Conservation (phyloP, 139 green algal species). For the Chlamydomonas incerta region DNA sequence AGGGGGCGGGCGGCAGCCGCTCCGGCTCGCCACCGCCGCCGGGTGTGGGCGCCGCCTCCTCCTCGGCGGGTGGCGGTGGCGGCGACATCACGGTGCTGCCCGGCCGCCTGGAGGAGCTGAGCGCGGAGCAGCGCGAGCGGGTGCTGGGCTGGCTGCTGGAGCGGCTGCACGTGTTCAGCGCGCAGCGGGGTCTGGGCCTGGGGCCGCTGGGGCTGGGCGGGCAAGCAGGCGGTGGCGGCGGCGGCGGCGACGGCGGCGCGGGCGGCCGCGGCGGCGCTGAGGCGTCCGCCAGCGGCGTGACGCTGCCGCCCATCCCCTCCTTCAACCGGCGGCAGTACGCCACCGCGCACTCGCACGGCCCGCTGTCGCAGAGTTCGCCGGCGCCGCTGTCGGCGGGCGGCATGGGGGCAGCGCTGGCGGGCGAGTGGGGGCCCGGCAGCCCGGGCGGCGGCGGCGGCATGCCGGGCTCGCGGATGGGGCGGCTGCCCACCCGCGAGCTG, state of each 20-base stretch:
- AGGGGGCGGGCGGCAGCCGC: neutral
- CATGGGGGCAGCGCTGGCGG: neutral
- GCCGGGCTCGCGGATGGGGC: neutral
- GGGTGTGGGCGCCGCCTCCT: neutral
- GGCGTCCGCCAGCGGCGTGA: conserved; percentile 8
- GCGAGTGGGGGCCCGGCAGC: conserved; percentile 4
- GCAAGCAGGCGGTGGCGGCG: neutral
- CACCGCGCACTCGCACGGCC: neutral
- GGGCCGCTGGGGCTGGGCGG: neutral
- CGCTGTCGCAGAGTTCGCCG: conserved; percentile 9
- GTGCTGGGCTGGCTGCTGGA: conserved; percentile 61
- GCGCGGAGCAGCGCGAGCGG: conserved; percentile 55
- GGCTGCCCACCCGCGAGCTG: neutral
- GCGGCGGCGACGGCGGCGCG: neutral
- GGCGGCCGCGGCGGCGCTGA: neutral
- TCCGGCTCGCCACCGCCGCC: neutral
- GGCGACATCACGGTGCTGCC: conserved; percentile 23
- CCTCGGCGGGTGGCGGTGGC: too few relatives aligned
- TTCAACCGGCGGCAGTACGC: conserved; percentile 43
- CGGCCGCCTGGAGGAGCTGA: conserved; percentile 57
- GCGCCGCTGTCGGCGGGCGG: conserved; percentile 16
- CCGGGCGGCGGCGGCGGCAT: neutral
- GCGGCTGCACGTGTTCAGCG: conserved; percentile 41
- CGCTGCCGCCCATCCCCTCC: conserved; percentile 43
- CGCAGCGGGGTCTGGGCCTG: neutral